Percentiles rank a stretch among this genome's conserved stretches.
Evolutionary conservation across 2,329 filamentous ascomycete species (phyloP).

Genomic region (Emericellopsis atlantica): DNA sequence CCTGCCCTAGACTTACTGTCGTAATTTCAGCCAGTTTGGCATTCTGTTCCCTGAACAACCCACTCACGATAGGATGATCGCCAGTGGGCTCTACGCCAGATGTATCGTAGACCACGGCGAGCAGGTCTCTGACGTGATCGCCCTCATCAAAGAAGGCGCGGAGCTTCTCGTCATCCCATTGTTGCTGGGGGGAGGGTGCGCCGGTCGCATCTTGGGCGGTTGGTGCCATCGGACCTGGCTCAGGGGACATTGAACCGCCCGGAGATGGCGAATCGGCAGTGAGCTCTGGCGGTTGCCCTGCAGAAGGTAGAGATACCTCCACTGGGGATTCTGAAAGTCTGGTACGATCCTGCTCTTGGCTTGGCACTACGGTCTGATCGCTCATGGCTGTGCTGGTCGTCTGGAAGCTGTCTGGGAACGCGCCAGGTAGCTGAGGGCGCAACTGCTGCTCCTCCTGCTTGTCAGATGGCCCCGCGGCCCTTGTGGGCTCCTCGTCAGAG

Average conservation of each 20-base stretch:
- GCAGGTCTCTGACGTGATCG: slow-evolving; percentile 76
- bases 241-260: slow-evolving; percentile 49
- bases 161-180: slow-evolving; percentile 80
- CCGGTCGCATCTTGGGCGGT: not conserved
- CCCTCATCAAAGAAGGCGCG: slow-evolving; percentile 85
- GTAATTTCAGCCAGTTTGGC: slow-evolving; percentile 79
- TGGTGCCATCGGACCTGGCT: slow-evolving; percentile 33
- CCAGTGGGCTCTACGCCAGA: slow-evolving; percentile 67
- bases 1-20: slow-evolving; percentile 37
- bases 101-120: slow-evolving; percentile 88
- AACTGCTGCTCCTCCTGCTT: slow-evolving; percentile 7
- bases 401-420: slow-evolving; percentile 27
- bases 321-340: slow-evolving; percentile 57
- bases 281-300: slow-evolving; percentile 27
- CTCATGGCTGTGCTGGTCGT: slow-evolving; percentile 15
- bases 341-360: slow-evolving; percentile 18
- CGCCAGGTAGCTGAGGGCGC: slow-evolving; percentile 22
- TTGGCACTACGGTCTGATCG: slow-evolving; percentile 16
- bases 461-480: not conserved
- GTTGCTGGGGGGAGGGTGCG: slow-evolving; percentile 19
- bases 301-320: slow-evolving; percentile 41
- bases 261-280: slow-evolving; percentile 27
- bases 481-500: slow-evolving; percentile 28
- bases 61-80: slow-evolving; percentile 72
- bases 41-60: slow-evolving; percentile 78